phyloP scores from a whole-genome alignment of 768 basidiomycete species.

The Amanita thiersii region DNA sequence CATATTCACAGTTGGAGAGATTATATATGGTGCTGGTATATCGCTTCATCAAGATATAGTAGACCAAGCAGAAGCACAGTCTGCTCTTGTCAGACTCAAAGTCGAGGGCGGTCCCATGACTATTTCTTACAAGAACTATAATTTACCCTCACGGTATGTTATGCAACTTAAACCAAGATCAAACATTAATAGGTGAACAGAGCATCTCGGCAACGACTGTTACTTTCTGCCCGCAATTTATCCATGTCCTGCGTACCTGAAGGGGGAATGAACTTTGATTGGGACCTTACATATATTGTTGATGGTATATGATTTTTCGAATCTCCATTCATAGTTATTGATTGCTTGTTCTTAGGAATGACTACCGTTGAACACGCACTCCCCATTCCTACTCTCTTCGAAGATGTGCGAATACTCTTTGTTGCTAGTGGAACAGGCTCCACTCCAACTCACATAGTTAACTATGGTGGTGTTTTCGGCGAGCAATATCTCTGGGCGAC shows the following conservation, averaged over 20 bases:
- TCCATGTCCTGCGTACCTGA: conserved; percentile 70
- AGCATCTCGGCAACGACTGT: conserved; percentile 59
- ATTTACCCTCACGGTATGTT: conserved; percentile 56
- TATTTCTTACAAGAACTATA: conserved; percentile 77
- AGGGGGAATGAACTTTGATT: conserved; percentile 75
- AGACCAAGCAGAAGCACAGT: conserved; percentile 51
- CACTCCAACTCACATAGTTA: conserved; percentile 70
- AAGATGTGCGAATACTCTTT: conserved; percentile 57
- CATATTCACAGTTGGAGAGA: conserved; percentile 61
- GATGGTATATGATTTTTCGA: conserved; percentile 38
- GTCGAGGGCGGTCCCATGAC: conserved; percentile 63
- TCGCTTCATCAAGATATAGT: conserved; percentile 55
- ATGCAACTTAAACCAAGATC: too few relatives aligned
- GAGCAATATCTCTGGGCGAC: conserved; percentile 65
- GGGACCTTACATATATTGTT: conserved; percentile 74
- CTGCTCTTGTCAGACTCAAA: conserved; percentile 61
- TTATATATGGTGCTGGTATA: conserved; percentile 51
- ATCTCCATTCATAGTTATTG: neutral
- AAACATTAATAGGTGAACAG: conserved; percentile 21
- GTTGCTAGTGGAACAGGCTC: conserved; percentile 61
- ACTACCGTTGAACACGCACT: conserved; percentile 69
- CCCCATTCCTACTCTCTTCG: conserved; percentile 57
- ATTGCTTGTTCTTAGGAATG: conserved; percentile 47
- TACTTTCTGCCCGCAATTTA: conserved; percentile 51
- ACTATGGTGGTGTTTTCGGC: conserved; percentile 67